These are phyloP conservation scores for Yarrowia yakushimensis DNA, from an alignment of 805 yeast species.

Conservation along the genomic window DNA sequence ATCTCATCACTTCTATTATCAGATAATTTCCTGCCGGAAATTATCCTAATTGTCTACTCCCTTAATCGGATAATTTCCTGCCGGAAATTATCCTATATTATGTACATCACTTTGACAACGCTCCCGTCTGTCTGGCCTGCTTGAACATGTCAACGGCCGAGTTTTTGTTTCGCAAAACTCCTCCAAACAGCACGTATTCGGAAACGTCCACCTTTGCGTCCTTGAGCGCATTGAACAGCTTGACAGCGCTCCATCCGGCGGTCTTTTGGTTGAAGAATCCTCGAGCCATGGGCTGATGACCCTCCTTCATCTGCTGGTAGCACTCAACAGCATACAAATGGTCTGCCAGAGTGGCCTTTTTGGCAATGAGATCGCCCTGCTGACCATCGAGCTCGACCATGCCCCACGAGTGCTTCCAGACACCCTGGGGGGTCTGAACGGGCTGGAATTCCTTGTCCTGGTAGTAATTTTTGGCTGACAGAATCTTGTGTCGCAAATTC, in stretches of 20 bases:
- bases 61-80: too few species aligned
- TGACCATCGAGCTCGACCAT: background rate
- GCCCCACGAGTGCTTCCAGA: slow-evolving; percentile 23
- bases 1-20: too few species aligned
- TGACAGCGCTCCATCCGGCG: slow-evolving; percentile 3
- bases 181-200: slow-evolving; percentile 14
- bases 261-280: slow-evolving; percentile 13
- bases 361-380: slow-evolving; percentile 1
- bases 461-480: slow-evolving; percentile 37
- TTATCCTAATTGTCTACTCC: too few species aligned
- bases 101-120: slow-evolving; percentile 3
- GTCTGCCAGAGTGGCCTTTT: slow-evolving; percentile 16
- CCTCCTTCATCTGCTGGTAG: slow-evolving; percentile 21
- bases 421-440: background rate
- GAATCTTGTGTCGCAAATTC: slow-evolving; percentile 75
- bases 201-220: slow-evolving; percentile 13
- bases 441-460: slow-evolving; percentile 13
- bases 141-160: slow-evolving; percentile 1
- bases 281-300: slow-evolving; percentile 10
- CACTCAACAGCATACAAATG: slow-evolving; percentile 14
- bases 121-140: background rate
- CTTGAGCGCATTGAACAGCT: background rate
- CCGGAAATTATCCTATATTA: too few species aligned
- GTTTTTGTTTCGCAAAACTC: background rate
- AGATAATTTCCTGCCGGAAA: too few species aligned